Evolutionary conservation across 495 filamentous ascomycete species (phyloP).

Genomic region (Aspergillus wentii): DNA sequence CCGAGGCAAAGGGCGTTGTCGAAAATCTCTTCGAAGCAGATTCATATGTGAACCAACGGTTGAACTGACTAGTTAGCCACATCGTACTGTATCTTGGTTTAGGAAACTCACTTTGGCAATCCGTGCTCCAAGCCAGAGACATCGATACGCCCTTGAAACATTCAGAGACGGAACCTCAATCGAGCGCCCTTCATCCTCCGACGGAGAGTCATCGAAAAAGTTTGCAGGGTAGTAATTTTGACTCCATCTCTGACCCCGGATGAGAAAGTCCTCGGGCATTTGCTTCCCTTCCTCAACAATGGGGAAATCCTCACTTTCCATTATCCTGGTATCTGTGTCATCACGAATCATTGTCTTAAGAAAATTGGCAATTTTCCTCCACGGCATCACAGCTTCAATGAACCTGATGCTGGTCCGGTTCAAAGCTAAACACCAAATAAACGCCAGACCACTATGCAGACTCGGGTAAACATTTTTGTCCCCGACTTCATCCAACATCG

Average conservation of each 20-base stretch:
- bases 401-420: conserved; percentile 45
- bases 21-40: conserved; percentile 17
- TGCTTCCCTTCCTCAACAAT: conserved; percentile 52
- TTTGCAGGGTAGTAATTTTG: conserved; percentile 60
- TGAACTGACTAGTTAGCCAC: conserved; percentile 28
- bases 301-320: conserved; percentile 51
- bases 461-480: conserved; percentile 64
- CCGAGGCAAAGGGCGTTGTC: conserved; percentile 22
- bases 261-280: conserved; percentile 77
- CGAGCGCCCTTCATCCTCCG: conserved; percentile 73
- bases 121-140: conserved; percentile 63
- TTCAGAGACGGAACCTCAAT: conserved; percentile 64
- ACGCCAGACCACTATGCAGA: conserved; percentile 64
- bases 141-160: conserved; percentile 63
- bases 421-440: conserved; percentile 56
- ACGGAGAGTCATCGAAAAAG: conserved; percentile 65
- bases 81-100: not conserved
- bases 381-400: conserved; percentile 58
- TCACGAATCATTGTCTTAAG: conserved; percentile 58
- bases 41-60: conserved; percentile 38
- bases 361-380: conserved; percentile 56
- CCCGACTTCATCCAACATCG: conserved; percentile 54
- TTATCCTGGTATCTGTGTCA: conserved; percentile 34
- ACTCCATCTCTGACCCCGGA: conserved; percentile 72
- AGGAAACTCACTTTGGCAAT: conserved; percentile 48